Evolutionary conservation across 768 basidiomycete genomes (phyloP).

Genomic region (Lentinula aciculospora): DNA sequence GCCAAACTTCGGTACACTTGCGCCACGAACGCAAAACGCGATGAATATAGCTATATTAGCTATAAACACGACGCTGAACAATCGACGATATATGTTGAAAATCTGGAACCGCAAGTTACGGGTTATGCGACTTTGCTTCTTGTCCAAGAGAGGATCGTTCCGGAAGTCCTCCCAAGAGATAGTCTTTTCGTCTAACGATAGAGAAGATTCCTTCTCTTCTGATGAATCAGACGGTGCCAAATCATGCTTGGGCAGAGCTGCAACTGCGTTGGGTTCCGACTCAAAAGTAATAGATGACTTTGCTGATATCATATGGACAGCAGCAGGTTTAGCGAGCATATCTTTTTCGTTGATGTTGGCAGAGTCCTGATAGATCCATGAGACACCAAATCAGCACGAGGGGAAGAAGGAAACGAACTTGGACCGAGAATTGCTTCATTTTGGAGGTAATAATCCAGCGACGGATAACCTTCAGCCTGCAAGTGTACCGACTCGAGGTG

Average conservation of each 20-base stretch:
- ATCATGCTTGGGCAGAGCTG: too few species aligned
- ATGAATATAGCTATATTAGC: conserved; percentile 51
- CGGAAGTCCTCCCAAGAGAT: conserved; percentile 29
- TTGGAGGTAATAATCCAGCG: background rate
- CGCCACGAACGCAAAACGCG: conserved; percentile 26
- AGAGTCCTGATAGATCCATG: background rate
- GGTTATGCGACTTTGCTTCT: conserved; percentile 25
- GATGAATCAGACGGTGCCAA: background rate
- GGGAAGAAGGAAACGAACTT: background rate
- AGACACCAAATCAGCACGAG: background rate
- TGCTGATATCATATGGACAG: background rate
- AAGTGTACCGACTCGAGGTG: background rate
- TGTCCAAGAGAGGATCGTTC: conserved; percentile 30
- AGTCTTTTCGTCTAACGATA: conserved; percentile 11
- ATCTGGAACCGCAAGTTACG: conserved; percentile 36
- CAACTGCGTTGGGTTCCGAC: background rate
- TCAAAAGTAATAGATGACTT: background rate
- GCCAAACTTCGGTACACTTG: conserved; percentile 30
- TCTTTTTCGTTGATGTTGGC: background rate
- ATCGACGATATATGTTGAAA: conserved; percentile 39
- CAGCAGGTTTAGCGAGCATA: background rate
- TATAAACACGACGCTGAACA: conserved; percentile 53
- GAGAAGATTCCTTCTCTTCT: conserved; percentile 12
- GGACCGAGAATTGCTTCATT: background rate
- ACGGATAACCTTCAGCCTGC: background rate